Evolutionary conservation across 208 protist genomes (phyloP).

Genomic region (Crithidia brevicula): DNA sequence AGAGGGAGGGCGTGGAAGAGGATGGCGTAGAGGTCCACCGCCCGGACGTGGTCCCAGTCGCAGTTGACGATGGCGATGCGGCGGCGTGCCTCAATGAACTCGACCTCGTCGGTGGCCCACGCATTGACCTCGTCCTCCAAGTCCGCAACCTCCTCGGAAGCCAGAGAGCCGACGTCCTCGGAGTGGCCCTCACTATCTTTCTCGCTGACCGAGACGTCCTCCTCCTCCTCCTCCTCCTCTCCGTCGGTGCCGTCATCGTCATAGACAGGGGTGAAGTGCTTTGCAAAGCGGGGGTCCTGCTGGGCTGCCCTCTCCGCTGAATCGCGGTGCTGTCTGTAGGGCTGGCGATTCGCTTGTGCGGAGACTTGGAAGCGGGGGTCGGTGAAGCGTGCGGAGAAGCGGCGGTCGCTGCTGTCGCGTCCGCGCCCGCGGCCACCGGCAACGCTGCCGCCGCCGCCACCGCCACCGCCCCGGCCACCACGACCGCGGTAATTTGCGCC

Average conservation of each 20-base stretch:
- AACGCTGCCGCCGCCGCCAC: conserved; percentile 35
- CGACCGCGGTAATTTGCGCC: conserved; percentile 44
- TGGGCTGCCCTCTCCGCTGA: conserved; percentile 37
- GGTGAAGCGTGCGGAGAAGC: conserved; percentile 87
- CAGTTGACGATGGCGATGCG: conserved; percentile 96
- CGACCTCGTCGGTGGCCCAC: conserved; percentile 77
- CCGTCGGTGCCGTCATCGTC: conserved; percentile 44
- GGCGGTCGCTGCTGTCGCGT: conserved; percentile 46
- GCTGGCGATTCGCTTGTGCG: conserved; percentile 15
- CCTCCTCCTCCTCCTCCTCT: conserved; percentile 16
- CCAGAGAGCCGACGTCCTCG: conserved; percentile 32
- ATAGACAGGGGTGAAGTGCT: conserved; percentile 37
- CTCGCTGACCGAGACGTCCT: neutral
- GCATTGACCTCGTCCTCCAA: conserved; percentile 71
- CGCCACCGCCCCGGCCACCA: conserved; percentile 19
- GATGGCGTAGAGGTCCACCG: conserved; percentile 95
- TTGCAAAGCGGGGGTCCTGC: conserved; percentile 78
- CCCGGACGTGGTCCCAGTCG: conserved; percentile 96
- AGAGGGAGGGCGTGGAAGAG: conserved; percentile 95
- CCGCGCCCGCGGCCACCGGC: conserved; percentile 39
- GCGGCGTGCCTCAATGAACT: conserved; percentile 71
- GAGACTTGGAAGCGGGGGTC: conserved; percentile 88
- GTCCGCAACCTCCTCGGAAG: conserved; percentile 32
- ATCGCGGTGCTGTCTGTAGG: conserved; percentile 8
- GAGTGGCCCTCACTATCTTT: conserved; percentile 16